A percentile compares a stretch with the other conserved stretches of the same genome.
phyloP scores from a whole-genome alignment of 495 filamentous ascomycete genomes.

The Tricharina praecox region DNA sequence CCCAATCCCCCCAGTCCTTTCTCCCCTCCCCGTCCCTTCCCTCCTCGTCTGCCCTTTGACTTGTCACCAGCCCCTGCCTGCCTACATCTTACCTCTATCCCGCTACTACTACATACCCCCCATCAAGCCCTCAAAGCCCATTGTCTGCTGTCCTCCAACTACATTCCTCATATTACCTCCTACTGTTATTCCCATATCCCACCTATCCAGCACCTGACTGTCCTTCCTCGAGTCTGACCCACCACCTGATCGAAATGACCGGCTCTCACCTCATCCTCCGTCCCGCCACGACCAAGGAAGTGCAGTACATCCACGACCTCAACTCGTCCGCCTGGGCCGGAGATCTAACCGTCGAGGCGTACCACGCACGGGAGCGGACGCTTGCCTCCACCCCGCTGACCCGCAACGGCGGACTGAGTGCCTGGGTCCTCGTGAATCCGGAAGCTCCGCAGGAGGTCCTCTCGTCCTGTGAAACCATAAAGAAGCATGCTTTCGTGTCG shows the following conservation, averaged over 20 bases:
- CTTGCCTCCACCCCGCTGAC: slow-evolving; percentile 51
- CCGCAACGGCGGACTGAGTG: slow-evolving; percentile 55
- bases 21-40: too few relatives aligned
- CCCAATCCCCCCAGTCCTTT: too few relatives aligned
- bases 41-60: too few relatives aligned
- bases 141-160: too few relatives aligned
- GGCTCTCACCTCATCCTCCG: slow-evolving; percentile 21
- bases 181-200: too few relatives aligned
- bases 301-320: slow-evolving; percentile 13
- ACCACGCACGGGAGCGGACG: slow-evolving; percentile 60
- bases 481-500: slow-evolving; percentile 50
- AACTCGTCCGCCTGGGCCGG: slow-evolving; percentile 20
- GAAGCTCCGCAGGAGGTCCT: slow-evolving; percentile 39
- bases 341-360: slow-evolving; percentile 37
- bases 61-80: too few relatives aligned
- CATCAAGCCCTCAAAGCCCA: too few relatives aligned
- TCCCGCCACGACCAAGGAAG: slow-evolving; percentile 26
- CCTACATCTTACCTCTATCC: too few relatives aligned
- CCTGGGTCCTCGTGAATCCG: slow-evolving; percentile 68
- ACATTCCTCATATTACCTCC: too few relatives aligned
- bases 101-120: too few relatives aligned
- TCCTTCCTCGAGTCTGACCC: too few relatives aligned
- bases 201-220: too few relatives aligned
- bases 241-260: slow-evolving; percentile 21
- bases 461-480: slow-evolving; percentile 65